These are phyloP conservation scores for Oldenlandia corymbosa DNA, from an alignment of 257 asterid species.

Conservation along the genomic window DNA sequence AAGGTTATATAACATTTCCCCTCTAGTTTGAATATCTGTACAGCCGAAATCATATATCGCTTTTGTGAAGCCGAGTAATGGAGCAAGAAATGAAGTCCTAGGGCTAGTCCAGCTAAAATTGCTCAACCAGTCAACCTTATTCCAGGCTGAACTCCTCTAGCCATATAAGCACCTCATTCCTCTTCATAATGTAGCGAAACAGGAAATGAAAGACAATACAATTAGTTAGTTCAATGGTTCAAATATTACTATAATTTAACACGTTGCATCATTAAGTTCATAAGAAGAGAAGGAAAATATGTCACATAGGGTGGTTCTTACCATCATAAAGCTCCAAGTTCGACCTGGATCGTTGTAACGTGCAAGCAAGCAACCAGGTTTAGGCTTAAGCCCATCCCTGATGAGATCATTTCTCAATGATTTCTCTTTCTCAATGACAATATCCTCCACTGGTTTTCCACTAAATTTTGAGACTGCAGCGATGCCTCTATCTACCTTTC, in stretches of 20 bases:
- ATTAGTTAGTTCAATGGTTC: neutral
- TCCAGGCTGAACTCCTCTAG: constrained; percentile 68
- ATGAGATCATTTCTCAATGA: constrained; percentile 38
- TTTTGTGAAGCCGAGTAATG: neutral
- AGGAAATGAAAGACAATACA: constrained; percentile 3
- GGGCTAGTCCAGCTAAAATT: neutral
- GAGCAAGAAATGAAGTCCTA: neutral
- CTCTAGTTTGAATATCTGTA: neutral
- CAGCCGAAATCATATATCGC: neutral
- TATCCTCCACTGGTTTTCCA: constrained; percentile 67
- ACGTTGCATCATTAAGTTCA: neutral
- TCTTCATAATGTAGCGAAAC: constrained; percentile 31
- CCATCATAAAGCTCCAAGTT: constrained; percentile 71
- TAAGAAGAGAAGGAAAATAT: neutral
- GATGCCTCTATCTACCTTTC: constrained; percentile 68
- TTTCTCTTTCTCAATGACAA: constrained; percentile 59
- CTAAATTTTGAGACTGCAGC: constrained; percentile 84
- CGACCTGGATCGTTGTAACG: constrained; percentile 91
- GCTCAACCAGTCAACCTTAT: constrained; percentile 12
- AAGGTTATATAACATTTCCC: neutral
- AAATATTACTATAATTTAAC: neutral
- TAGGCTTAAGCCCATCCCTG: constrained; percentile 51
- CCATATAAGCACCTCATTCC: constrained; percentile 91
- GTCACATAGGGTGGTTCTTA: constrained; percentile 16
- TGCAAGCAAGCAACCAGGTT: constrained; percentile 64